phyloP scores from a whole-genome alignment of 345 rosid species.

The Tarenaya hassleriana region DNA sequence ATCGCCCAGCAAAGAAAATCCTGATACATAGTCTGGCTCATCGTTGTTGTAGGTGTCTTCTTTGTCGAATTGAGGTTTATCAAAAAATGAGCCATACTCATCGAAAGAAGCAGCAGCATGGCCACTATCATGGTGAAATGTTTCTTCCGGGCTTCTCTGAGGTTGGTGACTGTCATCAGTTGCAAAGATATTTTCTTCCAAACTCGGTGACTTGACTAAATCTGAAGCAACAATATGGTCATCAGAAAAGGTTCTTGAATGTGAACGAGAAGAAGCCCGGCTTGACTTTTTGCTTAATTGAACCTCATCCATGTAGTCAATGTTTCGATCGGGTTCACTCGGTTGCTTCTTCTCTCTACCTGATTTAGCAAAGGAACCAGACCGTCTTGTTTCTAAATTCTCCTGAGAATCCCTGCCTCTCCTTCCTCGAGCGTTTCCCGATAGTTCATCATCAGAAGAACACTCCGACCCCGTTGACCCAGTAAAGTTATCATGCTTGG shows the following conservation, averaged over 20 bases:
- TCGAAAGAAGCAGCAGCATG: constrained; percentile 53
- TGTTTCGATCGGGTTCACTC: constrained; percentile 29
- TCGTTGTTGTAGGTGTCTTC: constrained; percentile 24
- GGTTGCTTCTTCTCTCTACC: constrained; percentile 33
- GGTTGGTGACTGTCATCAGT: constrained; percentile 24
- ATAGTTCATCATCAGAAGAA: constrained; percentile 10
- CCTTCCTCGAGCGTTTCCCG: constrained; percentile 21
- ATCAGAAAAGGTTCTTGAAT: constrained; percentile 31
- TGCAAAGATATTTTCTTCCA: constrained; percentile 35
- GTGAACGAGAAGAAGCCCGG: constrained; percentile 35
- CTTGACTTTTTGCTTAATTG: constrained; percentile 35
- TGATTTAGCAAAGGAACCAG: constrained; percentile 26
- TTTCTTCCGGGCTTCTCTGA: constrained; percentile 28
- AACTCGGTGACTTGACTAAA: constrained; percentile 20
- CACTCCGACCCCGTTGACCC: constrained; percentile 10
- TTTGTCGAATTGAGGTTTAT: constrained; percentile 37
- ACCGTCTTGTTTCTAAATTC: constrained; percentile 31
- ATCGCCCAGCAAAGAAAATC: constrained; percentile 34
- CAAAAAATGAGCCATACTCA: constrained; percentile 55
- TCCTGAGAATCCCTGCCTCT: constrained; percentile 40
- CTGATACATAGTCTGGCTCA: constrained; percentile 23
- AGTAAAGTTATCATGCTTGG: constrained; percentile 12
- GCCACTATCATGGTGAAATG: constrained; percentile 17
- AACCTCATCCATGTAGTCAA: constrained; percentile 28
- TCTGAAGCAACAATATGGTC: constrained; percentile 30